These are phyloP conservation scores for Beauveria bassiana DNA, from an alignment of 2,329 filamentous ascomycete genomes.

Conservation along the genomic window DNA sequence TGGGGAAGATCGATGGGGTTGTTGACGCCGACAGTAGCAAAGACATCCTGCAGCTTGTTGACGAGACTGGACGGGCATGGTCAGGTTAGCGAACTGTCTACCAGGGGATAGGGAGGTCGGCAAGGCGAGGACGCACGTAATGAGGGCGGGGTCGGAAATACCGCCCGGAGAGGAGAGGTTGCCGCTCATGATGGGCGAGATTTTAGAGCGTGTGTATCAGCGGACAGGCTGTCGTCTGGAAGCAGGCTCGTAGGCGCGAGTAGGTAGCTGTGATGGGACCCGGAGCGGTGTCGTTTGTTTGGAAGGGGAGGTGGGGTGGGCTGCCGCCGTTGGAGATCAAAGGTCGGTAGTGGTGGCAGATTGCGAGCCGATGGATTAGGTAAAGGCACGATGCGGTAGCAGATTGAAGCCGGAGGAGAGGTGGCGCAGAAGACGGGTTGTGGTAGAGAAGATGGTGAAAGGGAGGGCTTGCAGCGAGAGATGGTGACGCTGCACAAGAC, in stretches of 20 bases:
- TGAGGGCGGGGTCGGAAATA: slow-evolving; percentile 59
- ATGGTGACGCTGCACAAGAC: slow-evolving; percentile 9
- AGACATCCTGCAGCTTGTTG: slow-evolving; percentile 99
- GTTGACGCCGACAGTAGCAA: slow-evolving; percentile 95
- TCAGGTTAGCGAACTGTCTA: slow-evolving; percentile 4
- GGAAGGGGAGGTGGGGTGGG: slow-evolving; percentile 8
- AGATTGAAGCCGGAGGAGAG: not conserved
- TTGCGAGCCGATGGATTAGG: not conserved
- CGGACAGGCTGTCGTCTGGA: slow-evolving; percentile 4
- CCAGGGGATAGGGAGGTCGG: slow-evolving; percentile 11
- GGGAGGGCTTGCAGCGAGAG: slow-evolving; percentile 3
- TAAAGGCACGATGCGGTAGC: not conserved
- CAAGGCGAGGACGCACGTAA: slow-evolving; percentile 41
- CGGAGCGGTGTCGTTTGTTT: slow-evolving; percentile 12
- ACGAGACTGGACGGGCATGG: slow-evolving; percentile 54
- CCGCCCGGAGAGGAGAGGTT: slow-evolving; percentile 42
- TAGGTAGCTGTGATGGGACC: slow-evolving; percentile 1
- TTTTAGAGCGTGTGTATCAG: not conserved
- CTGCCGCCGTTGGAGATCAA: not conserved
- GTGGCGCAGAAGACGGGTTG: not conserved
- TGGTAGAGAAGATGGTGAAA: not conserved
- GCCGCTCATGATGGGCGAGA: slow-evolving; percentile 23
- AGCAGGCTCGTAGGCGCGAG: not conserved
- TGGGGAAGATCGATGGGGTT: slow-evolving; percentile 98
- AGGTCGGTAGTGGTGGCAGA: not conserved